These are phyloP conservation scores for Gastroboletus turbinatus DNA, from an alignment of 1,284 basidiomycete genomes.

Conservation along the genomic window DNA sequence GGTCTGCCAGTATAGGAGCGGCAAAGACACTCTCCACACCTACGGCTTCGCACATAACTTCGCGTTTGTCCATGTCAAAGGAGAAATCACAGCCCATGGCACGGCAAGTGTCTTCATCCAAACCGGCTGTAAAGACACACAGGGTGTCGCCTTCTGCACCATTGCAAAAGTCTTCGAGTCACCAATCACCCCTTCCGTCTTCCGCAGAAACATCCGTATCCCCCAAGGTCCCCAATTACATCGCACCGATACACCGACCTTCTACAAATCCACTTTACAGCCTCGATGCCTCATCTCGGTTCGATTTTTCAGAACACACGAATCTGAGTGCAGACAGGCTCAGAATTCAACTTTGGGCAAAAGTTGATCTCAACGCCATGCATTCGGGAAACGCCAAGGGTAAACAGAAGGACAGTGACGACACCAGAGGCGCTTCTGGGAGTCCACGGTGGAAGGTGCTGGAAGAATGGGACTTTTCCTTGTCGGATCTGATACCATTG, in stretches of 20 bases:
- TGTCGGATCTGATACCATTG: constrained; percentile 60
- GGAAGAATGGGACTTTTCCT: constrained; percentile 65
- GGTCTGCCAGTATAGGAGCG: constrained; percentile 15
- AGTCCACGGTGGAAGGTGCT: constrained; percentile 59
- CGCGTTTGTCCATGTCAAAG: constrained; percentile 12
- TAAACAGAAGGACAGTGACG: constrained; percentile 42
- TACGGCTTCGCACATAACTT: constrained; percentile 3
- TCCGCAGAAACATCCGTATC: constrained; percentile 17
- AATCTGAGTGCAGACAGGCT: constrained; percentile 50
- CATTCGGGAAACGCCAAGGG: constrained; percentile 35
- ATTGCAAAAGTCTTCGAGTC: constrained; percentile 21
- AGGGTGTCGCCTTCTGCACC: constrained; percentile 26
- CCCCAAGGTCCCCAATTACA: constrained; percentile 53
- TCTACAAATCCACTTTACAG: constrained; percentile 77
- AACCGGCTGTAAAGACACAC: constrained; percentile 22
- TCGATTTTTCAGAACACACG: constrained; percentile 47
- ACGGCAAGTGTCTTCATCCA: constrained; percentile 23
- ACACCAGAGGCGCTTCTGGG: constrained; percentile 10
- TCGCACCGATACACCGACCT: constrained; percentile 67
- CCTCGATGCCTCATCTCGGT: constrained; percentile 47
- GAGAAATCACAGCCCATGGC: constrained; percentile 16
- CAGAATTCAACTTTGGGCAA: constrained; percentile 62
- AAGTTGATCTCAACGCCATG: constrained; percentile 22
- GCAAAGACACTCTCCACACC: constrained; percentile 17
- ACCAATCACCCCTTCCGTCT: constrained; percentile 25